Evolutionary conservation across 2,329 filamentous ascomycete genomes (phyloP).

Genomic region (Colletotrichum cuscutae): DNA sequence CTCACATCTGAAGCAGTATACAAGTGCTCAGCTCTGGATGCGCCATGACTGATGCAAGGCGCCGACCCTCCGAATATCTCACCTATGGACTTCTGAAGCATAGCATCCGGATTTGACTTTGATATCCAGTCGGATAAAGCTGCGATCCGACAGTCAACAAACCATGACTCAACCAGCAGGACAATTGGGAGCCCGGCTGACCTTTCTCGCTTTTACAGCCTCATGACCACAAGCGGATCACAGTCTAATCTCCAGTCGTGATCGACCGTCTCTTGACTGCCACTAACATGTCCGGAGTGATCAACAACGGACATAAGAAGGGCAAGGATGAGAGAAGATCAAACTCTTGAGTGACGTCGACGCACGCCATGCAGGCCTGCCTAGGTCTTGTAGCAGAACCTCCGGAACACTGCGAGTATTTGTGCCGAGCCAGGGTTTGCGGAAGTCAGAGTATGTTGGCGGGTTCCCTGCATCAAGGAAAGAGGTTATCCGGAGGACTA

Average conservation of each 20-base stretch:
- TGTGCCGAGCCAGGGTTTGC: conserved; percentile 18
- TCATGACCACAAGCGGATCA: conserved; percentile 2
- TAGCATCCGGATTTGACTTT: background rate
- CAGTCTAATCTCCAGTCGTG: background rate
- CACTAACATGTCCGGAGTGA: background rate
- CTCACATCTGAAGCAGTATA: background rate
- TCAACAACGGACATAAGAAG: background rate
- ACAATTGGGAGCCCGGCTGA: background rate
- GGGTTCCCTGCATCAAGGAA: conserved; percentile 28
- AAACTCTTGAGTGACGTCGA: conserved; percentile 22
- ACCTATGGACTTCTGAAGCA: background rate
- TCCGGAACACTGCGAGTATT: conserved; percentile 18
- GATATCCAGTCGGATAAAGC: background rate
- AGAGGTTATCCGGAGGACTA: conserved; percentile 11
- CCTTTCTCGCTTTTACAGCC: background rate
- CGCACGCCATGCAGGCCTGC: background rate
- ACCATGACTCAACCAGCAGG: conserved; percentile 17
- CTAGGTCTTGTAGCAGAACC: conserved; percentile 18
- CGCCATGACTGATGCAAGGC: background rate
- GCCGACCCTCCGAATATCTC: too few relatives aligned
- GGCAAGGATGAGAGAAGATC: conserved; percentile 4
- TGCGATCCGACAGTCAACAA: conserved; percentile 10
- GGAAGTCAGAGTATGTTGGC: background rate
- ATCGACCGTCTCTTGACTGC: background rate
- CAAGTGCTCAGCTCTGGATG: background rate